These are phyloP conservation scores for Microbotryum intermedium DNA, from an alignment of 1,284 basidiomycete genomes.

Conservation along the genomic window DNA sequence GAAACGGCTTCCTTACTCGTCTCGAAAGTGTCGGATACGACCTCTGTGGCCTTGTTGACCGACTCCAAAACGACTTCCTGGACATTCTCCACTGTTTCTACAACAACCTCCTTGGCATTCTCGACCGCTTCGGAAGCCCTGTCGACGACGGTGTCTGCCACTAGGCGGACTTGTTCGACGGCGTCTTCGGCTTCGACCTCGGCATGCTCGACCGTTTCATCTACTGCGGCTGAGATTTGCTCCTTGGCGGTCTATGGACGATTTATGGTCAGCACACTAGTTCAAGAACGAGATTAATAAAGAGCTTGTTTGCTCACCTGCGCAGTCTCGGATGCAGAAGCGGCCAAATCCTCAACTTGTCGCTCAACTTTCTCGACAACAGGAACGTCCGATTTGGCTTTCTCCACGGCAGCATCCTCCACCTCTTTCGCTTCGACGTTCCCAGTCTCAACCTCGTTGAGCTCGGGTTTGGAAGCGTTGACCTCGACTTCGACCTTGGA, in stretches of 20 bases:
- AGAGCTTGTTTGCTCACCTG: background rate
- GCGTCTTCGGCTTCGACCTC: no score
- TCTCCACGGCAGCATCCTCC: background rate
- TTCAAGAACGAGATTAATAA: background rate
- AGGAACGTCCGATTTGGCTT: background rate
- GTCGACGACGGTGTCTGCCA: background rate
- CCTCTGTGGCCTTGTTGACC: background rate
- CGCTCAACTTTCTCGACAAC: background rate
- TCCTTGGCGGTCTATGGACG: no score
- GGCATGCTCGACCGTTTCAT: no score
- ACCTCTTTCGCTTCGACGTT: background rate
- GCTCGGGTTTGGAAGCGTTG: background rate
- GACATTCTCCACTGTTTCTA: background rate
- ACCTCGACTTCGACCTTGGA: background rate
- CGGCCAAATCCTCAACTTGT: background rate
- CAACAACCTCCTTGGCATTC: background rate
- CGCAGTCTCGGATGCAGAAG: background rate
- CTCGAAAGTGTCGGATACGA: slow-evolving; percentile 7
- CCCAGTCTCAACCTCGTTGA: background rate
- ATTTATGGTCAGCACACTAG: background rate
- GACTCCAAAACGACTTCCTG: background rate
- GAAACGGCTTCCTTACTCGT: background rate
- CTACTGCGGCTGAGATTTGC: no score
- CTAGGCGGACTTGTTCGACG: no score
- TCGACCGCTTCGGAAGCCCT: background rate